Base-by-base conservation (phyloP, 257 asterid species). In the Leptodermis oblonga region DNA sequence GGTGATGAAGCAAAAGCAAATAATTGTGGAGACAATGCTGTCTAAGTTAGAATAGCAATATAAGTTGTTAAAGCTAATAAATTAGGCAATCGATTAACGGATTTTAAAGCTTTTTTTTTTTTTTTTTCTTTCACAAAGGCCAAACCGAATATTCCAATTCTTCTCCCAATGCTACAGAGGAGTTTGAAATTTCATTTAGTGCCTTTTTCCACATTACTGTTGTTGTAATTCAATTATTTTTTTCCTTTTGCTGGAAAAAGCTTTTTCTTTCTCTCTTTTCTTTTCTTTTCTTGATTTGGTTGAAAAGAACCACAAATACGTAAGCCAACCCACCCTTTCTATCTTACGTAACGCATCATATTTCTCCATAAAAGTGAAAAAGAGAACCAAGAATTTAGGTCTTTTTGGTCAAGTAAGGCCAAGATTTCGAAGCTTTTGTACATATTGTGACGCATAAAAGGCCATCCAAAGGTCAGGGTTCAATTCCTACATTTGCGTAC, bases 11-110 rank as follows among this genome's bases (percentile, higher is more conserved):
- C 74, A 20, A 67, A 72, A 45, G 61, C 45, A 28, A 43, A 65
- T 22, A 51, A 42, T 49, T 11, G 17, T 43, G 76, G 76, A 59
- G 74, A 76, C 51, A 75, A 69, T 68, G 72, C 74, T 60, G 80
- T 75, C 52, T 80, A 52, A 61, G 18, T 3, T n/a, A 62, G 59
- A 46, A 53, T 8, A 48, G 54, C 71, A 74, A 46, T 20, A 69
- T 14, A 30, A 8, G n/a, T 52, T 42, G 60, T 22, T 28, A 58
- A 23, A 30, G 59, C 30, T 17, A 66, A 73, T 73, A 25, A 56
- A 46, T 28, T 30, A 11, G 34, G 17, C 39, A 28, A 4, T 54
- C 6, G 30, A 28, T 56, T 4, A 56, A 56, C 11, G 33, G 62
- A 28, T 56, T 56, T 56, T 18, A 26, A n/a, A n/a, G n/a, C n/a